A percentile compares a stretch with the other conserved stretches of the same genome.
Evolutionary conservation across 2,329 filamentous ascomycete species (phyloP).

Genomic region (Fonsecaea nubica): DNA sequence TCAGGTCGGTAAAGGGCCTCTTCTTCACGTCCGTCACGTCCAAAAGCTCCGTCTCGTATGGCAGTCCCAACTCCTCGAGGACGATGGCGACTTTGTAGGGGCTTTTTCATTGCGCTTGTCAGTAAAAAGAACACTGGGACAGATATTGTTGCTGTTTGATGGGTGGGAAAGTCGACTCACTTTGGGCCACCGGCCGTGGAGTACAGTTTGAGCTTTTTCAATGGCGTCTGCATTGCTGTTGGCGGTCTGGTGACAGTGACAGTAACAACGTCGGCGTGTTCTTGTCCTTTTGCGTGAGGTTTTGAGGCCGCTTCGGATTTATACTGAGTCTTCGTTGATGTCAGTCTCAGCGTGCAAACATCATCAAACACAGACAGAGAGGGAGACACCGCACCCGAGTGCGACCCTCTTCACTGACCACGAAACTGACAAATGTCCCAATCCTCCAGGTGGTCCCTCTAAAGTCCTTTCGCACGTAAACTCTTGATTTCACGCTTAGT

Average conservation of each 20-base stretch:
- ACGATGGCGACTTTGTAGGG: constrained; percentile 43
- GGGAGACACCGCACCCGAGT: background rate
- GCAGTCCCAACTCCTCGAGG: constrained; percentile 45
- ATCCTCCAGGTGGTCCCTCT: background rate
- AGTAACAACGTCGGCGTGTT: too few relatives aligned
- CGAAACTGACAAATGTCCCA: background rate
- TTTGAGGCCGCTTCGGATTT: background rate
- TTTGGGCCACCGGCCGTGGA: background rate
- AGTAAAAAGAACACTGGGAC: background rate
- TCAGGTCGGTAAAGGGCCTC: constrained; percentile 20
- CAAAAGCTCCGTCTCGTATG: constrained; percentile 41
- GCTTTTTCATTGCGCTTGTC: constrained; percentile 13
- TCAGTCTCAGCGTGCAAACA: too few relatives aligned
- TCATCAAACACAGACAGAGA: too few relatives aligned
- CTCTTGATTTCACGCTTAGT: background rate
- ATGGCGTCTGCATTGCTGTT: background rate
- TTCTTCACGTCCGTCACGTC: constrained; percentile 41
- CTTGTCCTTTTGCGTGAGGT: background rate
- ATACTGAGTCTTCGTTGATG: background rate
- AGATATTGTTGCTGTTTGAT: background rate
- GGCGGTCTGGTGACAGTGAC: background rate
- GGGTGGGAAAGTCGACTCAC: background rate
- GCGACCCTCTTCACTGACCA: background rate
- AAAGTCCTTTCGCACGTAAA: background rate
- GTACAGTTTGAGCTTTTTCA: background rate